Base-by-base conservation (phyloP, 306 rosid genomes). In the Cyclanthera cordifolia region DNA sequence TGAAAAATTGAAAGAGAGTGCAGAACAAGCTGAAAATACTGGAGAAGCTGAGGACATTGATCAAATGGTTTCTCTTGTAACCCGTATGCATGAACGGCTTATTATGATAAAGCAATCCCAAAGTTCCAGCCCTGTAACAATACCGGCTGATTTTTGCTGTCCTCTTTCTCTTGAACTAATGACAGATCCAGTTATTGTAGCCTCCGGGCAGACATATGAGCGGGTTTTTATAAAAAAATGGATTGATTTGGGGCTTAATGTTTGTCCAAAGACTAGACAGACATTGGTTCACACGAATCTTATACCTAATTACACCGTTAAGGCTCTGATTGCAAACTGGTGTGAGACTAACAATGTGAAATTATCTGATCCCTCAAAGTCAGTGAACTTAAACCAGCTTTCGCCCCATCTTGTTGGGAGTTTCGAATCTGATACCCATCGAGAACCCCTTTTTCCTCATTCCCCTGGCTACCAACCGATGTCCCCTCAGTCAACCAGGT, bases 181-280 rank as follows among this genome's bases (percentile, higher is more conserved):
- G 99, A 94, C 88, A 14, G 99, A 94, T 85, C 99, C 99, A 0
- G 99, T 94, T 64, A 94, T 94, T 49, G 99, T 94, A 82, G 93
- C 97, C 50, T 94, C 99, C 23, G 99, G 99, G 73, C 99, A 94
- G 83, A 94, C 99, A 39, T 94, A 94, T 73, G 99, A 94, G 83
- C 86, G 95, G 66, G 79, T 80, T 64, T 94, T 83, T 81, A 94
- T 94, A 58, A 90, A 85, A 82, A 85, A 85, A 63, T 94, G 99
- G 99, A 94, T 94, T 76, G 88, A 84, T 81, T 83, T 88, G 57
- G 96, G 92, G 54, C 90, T 94, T 70, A 86, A 89, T 17, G 95
- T 94, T 77, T 94, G 99, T 81, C 99, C 99, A 4, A 94, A 90
- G 90, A 94, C 99, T 6, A 85, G 95, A 46, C 99, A 94, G 81